Percentiles rank a stretch among this genome's conserved stretches.
Conservation (phyloP, 1,284 basidiomycete genomes). For the Psilocybe mexicana region DNA sequence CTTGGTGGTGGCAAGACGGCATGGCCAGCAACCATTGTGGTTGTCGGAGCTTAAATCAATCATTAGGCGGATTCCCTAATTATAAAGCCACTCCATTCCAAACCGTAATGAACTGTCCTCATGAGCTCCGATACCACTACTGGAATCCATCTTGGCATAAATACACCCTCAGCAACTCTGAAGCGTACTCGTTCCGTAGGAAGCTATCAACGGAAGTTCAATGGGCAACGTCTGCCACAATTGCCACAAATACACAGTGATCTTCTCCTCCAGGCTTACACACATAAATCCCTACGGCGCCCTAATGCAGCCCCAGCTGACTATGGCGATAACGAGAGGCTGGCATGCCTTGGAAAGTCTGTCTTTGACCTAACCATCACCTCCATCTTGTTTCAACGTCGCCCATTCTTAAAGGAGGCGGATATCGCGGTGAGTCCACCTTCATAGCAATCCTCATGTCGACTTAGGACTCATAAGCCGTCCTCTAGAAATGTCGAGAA, state of each 20-base stretch:
- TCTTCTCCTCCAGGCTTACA: conserved; percentile 63
- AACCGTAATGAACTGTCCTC: conserved; percentile 5
- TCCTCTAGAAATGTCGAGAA: conserved; percentile 34
- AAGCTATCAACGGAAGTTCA: conserved; percentile 17
- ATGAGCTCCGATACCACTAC: conserved; percentile 15
- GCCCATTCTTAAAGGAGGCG: conserved; percentile 49
- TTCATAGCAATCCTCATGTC: conserved; percentile 2
- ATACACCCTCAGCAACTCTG: conserved; percentile 16
- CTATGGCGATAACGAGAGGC: conserved; percentile 59
- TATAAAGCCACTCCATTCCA: neutral
- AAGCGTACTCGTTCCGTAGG: conserved; percentile 30
- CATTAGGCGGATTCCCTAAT: neutral
- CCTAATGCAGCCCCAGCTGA: conserved; percentile 34
- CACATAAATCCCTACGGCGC: conserved; percentile 62
- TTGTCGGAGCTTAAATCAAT: neutral
- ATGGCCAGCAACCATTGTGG: no score
- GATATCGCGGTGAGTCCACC: conserved; percentile 39
- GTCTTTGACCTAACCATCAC: conserved; percentile 54
- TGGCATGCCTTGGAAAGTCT: conserved; percentile 53
- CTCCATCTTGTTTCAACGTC: conserved; percentile 49
- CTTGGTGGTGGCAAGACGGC: no score
- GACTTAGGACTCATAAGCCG: conserved; percentile 1
- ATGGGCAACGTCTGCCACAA: conserved; percentile 26
- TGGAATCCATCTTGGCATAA: conserved; percentile 2
- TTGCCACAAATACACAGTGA: conserved; percentile 45